phyloP scores from a whole-genome alignment of 345 rosid genomes.

The Microcos paniculata region DNA sequence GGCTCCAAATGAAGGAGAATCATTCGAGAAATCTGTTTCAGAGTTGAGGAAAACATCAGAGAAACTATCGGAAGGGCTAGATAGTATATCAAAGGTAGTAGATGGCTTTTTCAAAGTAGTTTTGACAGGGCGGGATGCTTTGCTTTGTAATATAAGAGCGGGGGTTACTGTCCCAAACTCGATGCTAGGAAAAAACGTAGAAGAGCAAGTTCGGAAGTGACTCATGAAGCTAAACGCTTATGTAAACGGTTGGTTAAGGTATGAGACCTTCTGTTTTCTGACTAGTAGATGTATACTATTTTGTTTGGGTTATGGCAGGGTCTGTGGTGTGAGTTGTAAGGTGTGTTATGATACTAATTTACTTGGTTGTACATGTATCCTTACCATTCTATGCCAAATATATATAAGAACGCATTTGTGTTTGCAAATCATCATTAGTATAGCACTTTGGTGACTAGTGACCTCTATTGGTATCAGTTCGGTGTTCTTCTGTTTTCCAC shows the following conservation, averaged over 20 bases:
- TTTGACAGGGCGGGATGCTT: slow-evolving; percentile 74
- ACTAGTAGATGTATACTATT: slow-evolving; percentile 15
- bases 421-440: neutral
- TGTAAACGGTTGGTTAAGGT: slow-evolving; percentile 25
- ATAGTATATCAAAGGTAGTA: slow-evolving; percentile 60
- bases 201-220: slow-evolving; percentile 30
- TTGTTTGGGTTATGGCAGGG: slow-evolving; percentile 9
- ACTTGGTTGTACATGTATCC: slow-evolving; percentile 20
- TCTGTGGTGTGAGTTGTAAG: slow-evolving; percentile 18
- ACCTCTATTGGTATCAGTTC: too few relatives aligned
- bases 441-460: too few relatives aligned
- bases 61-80: slow-evolving; percentile 64
- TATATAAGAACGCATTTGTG: slow-evolving; percentile 6
- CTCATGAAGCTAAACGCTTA: slow-evolving; percentile 10
- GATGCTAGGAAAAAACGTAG: slow-evolving; percentile 29
- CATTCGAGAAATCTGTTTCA: slow-evolving; percentile 32
- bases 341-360: neutral
- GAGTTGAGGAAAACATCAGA: slow-evolving; percentile 46
- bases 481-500: too few relatives aligned
- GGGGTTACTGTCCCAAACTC: slow-evolving; percentile 32
- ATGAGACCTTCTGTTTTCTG: slow-evolving; percentile 13
- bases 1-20: slow-evolving; percentile 35
- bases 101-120: slow-evolving; percentile 80
- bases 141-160: slow-evolving; percentile 75
- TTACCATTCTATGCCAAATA: slow-evolving; percentile 12